Percentiles rank a stretch among this genome's conserved stretches.
Evolutionary conservation across 2,329 filamentous ascomycete species (phyloP).

Genomic region (Tetracladium maxilliforme): DNA sequence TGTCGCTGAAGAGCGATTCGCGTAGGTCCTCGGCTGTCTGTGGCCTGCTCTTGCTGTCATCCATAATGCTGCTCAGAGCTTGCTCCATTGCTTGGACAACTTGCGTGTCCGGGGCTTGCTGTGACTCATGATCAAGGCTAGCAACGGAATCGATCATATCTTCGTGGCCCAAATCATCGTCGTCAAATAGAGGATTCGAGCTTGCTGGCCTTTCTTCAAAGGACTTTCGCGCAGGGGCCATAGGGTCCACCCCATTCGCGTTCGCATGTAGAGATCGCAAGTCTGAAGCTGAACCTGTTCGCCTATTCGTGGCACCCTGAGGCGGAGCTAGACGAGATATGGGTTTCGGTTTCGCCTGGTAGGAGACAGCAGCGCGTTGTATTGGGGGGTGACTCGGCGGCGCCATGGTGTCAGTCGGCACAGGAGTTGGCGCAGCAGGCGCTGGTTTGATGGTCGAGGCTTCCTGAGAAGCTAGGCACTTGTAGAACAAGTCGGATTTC

Average conservation of each 20-base stretch:
- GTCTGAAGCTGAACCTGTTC: constrained; percentile 32
- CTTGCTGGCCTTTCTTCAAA: constrained; percentile 48
- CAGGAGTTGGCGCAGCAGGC: constrained; percentile 2
- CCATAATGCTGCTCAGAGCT: constrained; percentile 84
- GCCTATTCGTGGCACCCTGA: too few relatives aligned
- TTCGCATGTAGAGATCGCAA: constrained; percentile 22
- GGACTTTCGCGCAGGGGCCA: constrained; percentile 41
- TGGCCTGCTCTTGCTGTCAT: constrained; percentile 57
- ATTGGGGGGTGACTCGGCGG: constrained; percentile 10
- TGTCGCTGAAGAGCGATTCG: constrained; percentile 50
- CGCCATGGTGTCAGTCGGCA: too few relatives aligned
- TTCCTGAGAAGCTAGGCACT: constrained; percentile 84
- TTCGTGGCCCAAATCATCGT: constrained; percentile 64
- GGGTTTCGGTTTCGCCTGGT: constrained; percentile 27
- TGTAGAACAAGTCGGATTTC: constrained; percentile 88
- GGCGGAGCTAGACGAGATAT: too few relatives aligned
- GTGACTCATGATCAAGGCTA: constrained; percentile 63
- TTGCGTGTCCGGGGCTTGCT: constrained; percentile 52
- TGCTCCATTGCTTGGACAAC: constrained; percentile 89
- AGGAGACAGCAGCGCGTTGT: constrained; percentile 19
- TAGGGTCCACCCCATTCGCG: constrained; percentile 21
- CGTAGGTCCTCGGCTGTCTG: constrained; percentile 50
- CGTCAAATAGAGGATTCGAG: constrained; percentile 63
- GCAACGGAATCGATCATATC: constrained; percentile 56
- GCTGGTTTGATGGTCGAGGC: constrained; percentile 26